phyloP scores from a whole-genome alignment of 2,329 filamentous ascomycete genomes.

The Alternaria tenuissima region DNA sequence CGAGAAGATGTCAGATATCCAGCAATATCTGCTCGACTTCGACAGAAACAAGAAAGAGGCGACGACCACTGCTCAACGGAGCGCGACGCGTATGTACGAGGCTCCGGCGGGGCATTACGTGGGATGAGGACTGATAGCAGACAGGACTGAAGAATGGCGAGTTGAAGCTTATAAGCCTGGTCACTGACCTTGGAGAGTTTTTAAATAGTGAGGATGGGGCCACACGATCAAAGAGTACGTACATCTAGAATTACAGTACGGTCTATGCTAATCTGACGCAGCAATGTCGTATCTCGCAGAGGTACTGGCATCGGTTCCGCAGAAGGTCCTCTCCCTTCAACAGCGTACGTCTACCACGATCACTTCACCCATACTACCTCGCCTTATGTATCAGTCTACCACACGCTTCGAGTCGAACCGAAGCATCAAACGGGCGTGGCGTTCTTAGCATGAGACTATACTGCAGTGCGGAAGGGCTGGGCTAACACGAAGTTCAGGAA shows the following conservation, averaged over 20 bases:
- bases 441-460: neutral
- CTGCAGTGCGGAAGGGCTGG: neutral
- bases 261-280: slow-evolving; percentile 26
- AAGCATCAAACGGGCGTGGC: neutral
- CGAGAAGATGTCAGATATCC: slow-evolving; percentile 60
- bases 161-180: slow-evolving; percentile 67
- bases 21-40: slow-evolving; percentile 61
- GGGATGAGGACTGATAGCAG: slow-evolving; percentile 27
- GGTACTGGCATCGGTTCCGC: slow-evolving; percentile 59
- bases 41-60: slow-evolving; percentile 59
- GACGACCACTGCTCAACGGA: slow-evolving; percentile 52
- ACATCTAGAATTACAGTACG: slow-evolving; percentile 22
- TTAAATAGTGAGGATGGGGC: slow-evolving; percentile 71
- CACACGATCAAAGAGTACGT: slow-evolving; percentile 64
- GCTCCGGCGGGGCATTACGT: slow-evolving; percentile 16
- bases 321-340: slow-evolving; percentile 66
- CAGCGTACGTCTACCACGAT: slow-evolving; percentile 55
- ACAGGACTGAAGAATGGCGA: slow-evolving; percentile 67
- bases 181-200: slow-evolving; percentile 71
- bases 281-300: slow-evolving; percentile 62
- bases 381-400: neutral
- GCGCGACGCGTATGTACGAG: slow-evolving; percentile 50
- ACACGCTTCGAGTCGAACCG: too few relatives aligned
- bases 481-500: slow-evolving; percentile 50
- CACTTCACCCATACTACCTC: neutral